Evolutionary conservation across 1,284 basidiomycete species (phyloP).

Genomic region (Chiua sp.): DNA sequence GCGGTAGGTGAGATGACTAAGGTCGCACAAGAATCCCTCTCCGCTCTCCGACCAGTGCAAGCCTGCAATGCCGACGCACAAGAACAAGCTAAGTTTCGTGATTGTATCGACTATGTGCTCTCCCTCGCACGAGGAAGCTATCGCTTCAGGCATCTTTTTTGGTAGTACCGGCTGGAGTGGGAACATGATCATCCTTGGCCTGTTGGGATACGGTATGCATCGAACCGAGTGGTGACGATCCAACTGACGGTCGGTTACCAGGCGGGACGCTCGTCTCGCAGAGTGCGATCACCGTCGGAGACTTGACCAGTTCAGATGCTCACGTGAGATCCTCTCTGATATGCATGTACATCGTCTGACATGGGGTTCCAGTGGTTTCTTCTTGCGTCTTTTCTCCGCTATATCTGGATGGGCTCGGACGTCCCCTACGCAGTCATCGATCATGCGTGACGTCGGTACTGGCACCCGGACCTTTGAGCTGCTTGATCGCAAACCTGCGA

Average conservation of each 20-base stretch:
- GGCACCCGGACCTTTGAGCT: slow-evolving; percentile 94
- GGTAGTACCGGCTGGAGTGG: slow-evolving; percentile 95
- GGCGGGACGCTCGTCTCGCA: slow-evolving; percentile 90
- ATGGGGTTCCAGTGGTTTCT: slow-evolving; percentile 36
- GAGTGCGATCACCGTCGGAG: slow-evolving; percentile 90
- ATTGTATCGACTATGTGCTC: slow-evolving; percentile 75
- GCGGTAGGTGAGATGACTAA: slow-evolving; percentile 96
- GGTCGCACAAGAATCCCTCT: slow-evolving; percentile 89
- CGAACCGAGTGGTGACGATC: neutral
- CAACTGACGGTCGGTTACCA: slow-evolving; percentile 36
- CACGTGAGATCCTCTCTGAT: slow-evolving; percentile 58
- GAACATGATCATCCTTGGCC: slow-evolving; percentile 87
- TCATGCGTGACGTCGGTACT: slow-evolving; percentile 93
- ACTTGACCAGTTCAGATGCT: slow-evolving; percentile 89
- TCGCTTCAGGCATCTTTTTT: slow-evolving; percentile 93
- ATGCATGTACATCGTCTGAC: slow-evolving; percentile 2
- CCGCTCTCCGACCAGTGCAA: slow-evolving; percentile 93
- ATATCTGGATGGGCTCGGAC: neutral
- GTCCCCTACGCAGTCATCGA: slow-evolving; percentile 60
- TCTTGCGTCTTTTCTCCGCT: slow-evolving; percentile 39
- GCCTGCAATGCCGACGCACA: slow-evolving; percentile 83
- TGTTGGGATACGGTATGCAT: slow-evolving; percentile 87
- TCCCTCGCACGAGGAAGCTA: slow-evolving; percentile 86
- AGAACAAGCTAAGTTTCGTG: slow-evolving; percentile 75
- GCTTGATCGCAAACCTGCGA: slow-evolving; percentile 79